Conservation (phyloP, 306 rosid species). For the Prunus armeniaca region DNA sequence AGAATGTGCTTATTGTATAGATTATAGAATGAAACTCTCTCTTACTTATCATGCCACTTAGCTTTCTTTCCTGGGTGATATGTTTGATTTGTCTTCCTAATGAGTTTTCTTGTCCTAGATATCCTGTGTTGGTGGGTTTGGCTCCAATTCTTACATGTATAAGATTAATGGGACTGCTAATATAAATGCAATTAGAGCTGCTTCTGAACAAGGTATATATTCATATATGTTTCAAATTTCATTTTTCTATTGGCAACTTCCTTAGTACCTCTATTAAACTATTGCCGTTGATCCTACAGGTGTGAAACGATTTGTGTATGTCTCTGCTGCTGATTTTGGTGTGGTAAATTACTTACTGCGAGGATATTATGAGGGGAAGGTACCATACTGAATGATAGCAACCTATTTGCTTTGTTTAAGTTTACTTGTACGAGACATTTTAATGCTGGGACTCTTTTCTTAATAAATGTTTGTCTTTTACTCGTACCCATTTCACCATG, state of each 20-base stretch:
- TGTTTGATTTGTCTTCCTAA: slow-evolving; percentile 29
- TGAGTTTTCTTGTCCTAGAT: slow-evolving; percentile 52
- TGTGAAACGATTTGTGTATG: slow-evolving; percentile 83
- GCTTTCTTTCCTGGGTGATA: not conserved
- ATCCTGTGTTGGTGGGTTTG: slow-evolving; percentile 97
- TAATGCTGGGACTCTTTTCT: not conserved
- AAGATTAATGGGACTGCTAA: slow-evolving; percentile 96
- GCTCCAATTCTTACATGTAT: slow-evolving; percentile 92
- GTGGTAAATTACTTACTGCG: slow-evolving; percentile 62
- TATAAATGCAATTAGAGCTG: slow-evolving; percentile 89
- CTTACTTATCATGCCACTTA: no score
- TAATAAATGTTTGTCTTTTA: not conserved
- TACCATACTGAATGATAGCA: slow-evolving; percentile 22
- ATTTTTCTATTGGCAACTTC: not conserved
- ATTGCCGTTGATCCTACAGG: slow-evolving; percentile 46
- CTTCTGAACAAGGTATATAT: slow-evolving; percentile 76
- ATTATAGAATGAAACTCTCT: not conserved
- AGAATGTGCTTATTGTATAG: not conserved
- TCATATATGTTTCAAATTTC: not conserved
- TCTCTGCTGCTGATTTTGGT: slow-evolving; percentile 97
- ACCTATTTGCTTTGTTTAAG: not conserved
- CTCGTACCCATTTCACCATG: not conserved
- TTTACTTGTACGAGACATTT: not conserved
- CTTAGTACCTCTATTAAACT: not conserved
- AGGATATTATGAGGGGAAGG: slow-evolving; percentile 98